Evolutionary conservation across 2,329 filamentous ascomycete species (phyloP).

Genomic region (Trichoderma asperellum): DNA sequence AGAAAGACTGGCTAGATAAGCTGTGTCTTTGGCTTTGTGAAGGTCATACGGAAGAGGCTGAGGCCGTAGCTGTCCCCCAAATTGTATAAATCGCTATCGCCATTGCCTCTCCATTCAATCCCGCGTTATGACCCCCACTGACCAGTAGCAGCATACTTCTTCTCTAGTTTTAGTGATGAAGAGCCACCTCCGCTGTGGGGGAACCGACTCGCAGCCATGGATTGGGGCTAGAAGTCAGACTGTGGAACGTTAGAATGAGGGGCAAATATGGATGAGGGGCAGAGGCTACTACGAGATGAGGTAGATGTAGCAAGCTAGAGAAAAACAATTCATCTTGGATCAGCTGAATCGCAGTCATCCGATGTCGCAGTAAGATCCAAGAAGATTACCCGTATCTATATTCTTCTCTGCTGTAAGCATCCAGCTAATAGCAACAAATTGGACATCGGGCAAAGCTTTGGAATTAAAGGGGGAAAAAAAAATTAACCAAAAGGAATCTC

Average conservation of each 20-base stretch:
- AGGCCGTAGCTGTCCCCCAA: neutral
- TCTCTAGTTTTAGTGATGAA: neutral
- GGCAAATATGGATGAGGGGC: constrained; percentile 22
- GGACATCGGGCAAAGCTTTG: neutral
- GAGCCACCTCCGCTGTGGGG: constrained; percentile 16
- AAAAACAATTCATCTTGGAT: neutral
- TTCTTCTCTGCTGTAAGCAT: neutral
- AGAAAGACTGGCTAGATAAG: neutral
- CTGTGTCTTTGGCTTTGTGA: neutral
- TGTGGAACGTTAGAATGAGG: constrained; percentile 13
- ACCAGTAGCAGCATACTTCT: neutral
- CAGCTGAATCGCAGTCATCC: neutral
- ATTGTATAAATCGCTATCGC: neutral
- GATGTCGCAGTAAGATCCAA: constrained; percentile 11
- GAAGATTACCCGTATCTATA: neutral
- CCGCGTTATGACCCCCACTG: constrained; percentile 12
- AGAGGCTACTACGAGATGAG: neutral
- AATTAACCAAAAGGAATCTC: neutral
- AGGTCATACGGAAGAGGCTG: neutral
- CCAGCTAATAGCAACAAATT: neutral
- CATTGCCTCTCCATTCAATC: neutral
- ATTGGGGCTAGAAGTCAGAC: neutral
- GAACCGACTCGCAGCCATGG: neutral
- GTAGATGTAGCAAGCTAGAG: neutral
- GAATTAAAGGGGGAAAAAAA: neutral